Base-by-base conservation (phyloP, 805 yeast genomes). In the Osmozyma mogii region DNA sequence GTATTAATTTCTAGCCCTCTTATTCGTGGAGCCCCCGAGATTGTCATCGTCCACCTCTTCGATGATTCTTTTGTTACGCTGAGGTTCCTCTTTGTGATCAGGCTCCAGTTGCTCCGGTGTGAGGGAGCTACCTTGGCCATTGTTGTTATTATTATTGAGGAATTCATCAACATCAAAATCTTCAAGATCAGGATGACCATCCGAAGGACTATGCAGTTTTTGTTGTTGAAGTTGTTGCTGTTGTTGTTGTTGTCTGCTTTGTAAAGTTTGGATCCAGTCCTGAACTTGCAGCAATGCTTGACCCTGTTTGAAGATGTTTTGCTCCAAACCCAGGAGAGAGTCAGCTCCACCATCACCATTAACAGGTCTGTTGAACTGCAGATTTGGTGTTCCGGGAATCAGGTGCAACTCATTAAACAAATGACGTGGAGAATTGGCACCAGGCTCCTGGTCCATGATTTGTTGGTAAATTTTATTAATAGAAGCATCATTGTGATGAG, bases 231-330 rank as follows among this genome's bases (percentile, higher is more conserved):
- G 21, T 18, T 18, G 21, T 10, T 18, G 21, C 10, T 18, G 21
- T 18, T 18, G 21, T 18, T 18, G 21, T 10, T 18, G 21, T 18
- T 18, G 21, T 18, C 10, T 18, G 21, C 21, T 18, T 8, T 8
- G 9, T 18, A 18, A 18, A n/a, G n/a, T 61, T 30, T 58, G 68
- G 27, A 71, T 61, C 76, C 76, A 71, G 36, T 72, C 77, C 44
- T 70, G 73, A 2, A 70, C 73, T 43, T 71, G 76, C 45, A 61
- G 70, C 31, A 72, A 58, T 3, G 74, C 64, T 36, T 62, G 67
- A 9, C 74, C 75, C 38, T 72, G 74, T 41, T 60, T 65, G 28
- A 51, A 50, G 8, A 71, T 50, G 33, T 61, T 72, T 26, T 61
- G 61, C 38, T 72, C 74, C 27, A 72, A 57, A 12, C 62, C 69